Percentiles rank a stretch among this genome's conserved stretches.
These are phyloP conservation scores for Straminergon stramineum DNA, from an alignment of 225 moss, liverwort and hornwort species.

Conservation along the genomic window DNA sequence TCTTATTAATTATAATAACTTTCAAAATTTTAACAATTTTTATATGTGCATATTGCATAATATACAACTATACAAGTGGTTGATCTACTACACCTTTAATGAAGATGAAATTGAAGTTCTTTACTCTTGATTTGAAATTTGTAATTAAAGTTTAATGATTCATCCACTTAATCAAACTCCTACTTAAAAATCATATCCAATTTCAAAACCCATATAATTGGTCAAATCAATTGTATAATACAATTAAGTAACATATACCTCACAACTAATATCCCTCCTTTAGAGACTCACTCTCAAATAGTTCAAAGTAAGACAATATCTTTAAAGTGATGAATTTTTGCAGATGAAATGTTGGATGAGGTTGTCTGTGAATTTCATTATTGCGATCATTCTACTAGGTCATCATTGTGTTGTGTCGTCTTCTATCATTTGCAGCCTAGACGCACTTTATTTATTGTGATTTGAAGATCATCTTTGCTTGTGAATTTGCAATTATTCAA, in stretches of 20 bases:
- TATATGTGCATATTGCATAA: background rate
- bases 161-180: accelerated
- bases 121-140: background rate
- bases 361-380: too few relatives aligned
- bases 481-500: too few relatives aligned
- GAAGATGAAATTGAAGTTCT: background rate
- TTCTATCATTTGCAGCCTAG: too few relatives aligned
- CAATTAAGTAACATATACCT: background rate
- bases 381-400: too few relatives aligned
- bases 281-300: too few relatives aligned
- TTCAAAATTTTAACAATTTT: background rate
- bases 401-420: too few relatives aligned
- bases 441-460: too few relatives aligned
- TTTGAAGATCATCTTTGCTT: too few relatives aligned
- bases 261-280: background rate
- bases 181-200: background rate
- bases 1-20: background rate
- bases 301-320: too few relatives aligned
- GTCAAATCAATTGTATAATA: background rate
- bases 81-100: background rate
- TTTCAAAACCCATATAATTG: background rate
- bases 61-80: too few relatives aligned
- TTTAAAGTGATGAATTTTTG: too few relatives aligned
- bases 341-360: too few relatives aligned
- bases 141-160: background rate